Conservation (phyloP, 106 monocot genomes). For the Dendrobium catenatum region DNA sequence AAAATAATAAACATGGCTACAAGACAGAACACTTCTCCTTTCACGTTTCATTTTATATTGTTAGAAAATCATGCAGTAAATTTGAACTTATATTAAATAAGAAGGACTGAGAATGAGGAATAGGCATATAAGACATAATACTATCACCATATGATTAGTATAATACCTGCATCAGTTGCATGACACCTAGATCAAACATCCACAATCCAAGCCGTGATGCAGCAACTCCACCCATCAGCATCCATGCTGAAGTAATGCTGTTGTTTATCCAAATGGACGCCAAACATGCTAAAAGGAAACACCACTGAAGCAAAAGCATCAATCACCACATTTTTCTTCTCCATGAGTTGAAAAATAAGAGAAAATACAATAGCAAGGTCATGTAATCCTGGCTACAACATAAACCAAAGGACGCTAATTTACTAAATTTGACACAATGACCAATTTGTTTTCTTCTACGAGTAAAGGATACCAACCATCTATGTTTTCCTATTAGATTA, state of each 20-base stretch:
- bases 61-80: not conserved
- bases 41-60: not conserved
- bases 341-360: not conserved
- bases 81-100: not conserved
- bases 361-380: not conserved
- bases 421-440: too few relatives aligned
- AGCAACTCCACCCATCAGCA: slow-evolving; percentile 92
- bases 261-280: slow-evolving; percentile 62
- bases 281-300: slow-evolving; percentile 61
- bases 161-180: slow-evolving; percentile 88
- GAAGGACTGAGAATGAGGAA: not conserved
- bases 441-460: too few relatives aligned
- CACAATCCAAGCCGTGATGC: slow-evolving; percentile 90
- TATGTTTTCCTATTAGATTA: too few relatives aligned
- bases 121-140: not conserved
- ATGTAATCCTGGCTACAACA: not conserved
- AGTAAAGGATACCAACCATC: too few relatives aligned
- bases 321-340: not conserved
- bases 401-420: too few relatives aligned
- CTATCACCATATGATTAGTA: not conserved
- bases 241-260: slow-evolving; percentile 63
- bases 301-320: slow-evolving; percentile 47
- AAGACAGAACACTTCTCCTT: not conserved
- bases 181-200: slow-evolving; percentile 95
- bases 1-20: too few relatives aligned